Evolutionary conservation across 2,329 filamentous ascomycete species (phyloP).

Genomic region (Chaetomiaceae sp.): DNA sequence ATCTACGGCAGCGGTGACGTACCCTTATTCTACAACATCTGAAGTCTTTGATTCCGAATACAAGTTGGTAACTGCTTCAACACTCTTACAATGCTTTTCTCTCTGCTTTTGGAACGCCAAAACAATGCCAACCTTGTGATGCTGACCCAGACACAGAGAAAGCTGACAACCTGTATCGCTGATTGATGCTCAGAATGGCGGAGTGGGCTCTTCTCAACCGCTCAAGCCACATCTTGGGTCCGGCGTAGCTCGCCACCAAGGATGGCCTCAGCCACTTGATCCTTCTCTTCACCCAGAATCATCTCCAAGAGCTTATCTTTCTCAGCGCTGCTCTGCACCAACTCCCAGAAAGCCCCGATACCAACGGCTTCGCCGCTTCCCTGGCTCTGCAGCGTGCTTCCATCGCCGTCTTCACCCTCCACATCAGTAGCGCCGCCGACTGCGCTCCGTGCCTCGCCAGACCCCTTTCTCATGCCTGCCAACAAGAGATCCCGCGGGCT

Average conservation of each 20-base stretch:
- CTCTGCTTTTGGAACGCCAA: too few species aligned
- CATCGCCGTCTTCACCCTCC: conserved; percentile 5
- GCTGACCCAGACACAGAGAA: too few species aligned
- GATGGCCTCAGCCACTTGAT: neutral
- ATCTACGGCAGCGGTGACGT: too few species aligned
- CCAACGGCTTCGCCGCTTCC: conserved; percentile 9
- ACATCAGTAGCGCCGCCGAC: neutral
- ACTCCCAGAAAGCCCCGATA: conserved; percentile 26
- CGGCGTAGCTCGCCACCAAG: neutral
- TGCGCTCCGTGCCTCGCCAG: neutral
- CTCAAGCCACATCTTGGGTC: neutral
- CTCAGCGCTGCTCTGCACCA: conserved; percentile 28
- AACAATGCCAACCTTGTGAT: too few species aligned
- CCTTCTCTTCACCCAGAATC: conserved; percentile 22
- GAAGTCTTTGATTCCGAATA: too few species aligned
- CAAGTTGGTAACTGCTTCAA: too few species aligned
- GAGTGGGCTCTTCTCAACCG: too few species aligned
- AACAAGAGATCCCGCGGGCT: conserved; percentile 35
- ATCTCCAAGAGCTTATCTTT: conserved; percentile 26
- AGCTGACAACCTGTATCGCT: too few species aligned
- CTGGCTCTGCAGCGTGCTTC: conserved; percentile 7
- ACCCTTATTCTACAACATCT: too few species aligned
- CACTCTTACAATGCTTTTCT: too few species aligned
- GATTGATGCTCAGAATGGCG: too few species aligned
- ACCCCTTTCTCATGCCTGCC: conserved; percentile 27